Evolutionary conservation across 2,329 filamentous ascomycete species (phyloP), one percentile per base, ranked within the genome.

Genomic region (Xylariales sp.): DNA sequence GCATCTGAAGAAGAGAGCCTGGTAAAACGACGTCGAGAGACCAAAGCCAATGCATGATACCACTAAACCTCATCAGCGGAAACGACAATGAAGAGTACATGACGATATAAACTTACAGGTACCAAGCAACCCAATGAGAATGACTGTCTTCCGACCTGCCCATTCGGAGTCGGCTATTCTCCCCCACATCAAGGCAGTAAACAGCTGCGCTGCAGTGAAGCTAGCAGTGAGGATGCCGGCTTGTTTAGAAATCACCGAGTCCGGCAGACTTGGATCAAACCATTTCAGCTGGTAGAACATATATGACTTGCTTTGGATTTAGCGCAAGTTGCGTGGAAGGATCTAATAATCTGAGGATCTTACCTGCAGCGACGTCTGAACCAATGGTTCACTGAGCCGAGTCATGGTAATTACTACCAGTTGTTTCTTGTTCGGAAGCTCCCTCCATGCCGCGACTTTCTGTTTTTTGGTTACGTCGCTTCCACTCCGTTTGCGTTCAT

Each of bases 281-380:
- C 83, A 91, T 51, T 80, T 81, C n/a, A 95, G 76, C 60, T 93
- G 87, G 62, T 91, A 94, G 64, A 88, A 94, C 70, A 94, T 81
- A 62, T 94, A 94, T 2, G 85, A 77, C 62, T 85, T 67, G 18
- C 21, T n/a, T 15, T n/a, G 19, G 10, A 16, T 38, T 11, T n/a
- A n/a, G n/a, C n/a, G n/a, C n/a, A n/a, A n/a, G n/a, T 27, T 27
- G 24, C 8, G 24, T 8, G 24, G 24, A 8, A 27, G 24, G n/a
- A 18, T 9, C 32, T 25, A 20, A n/a, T n/a, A n/a, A n/a, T n/a
- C n/a, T n/a, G n/a, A n/a, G n/a, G n/a, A n/a, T n/a, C 44, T 7
- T 56, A 68, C 69, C 62, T 73, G 71, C 7, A 89, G 62, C 10
- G 82, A 87, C 1, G 86, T 89, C 56, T 93, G 86, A 0, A 87